Evolutionary conservation across 2,329 filamentous ascomycete species (phyloP), one percentile per base, ranked within the genome.

Genomic region (Paraconiothyrium sp.): DNA sequence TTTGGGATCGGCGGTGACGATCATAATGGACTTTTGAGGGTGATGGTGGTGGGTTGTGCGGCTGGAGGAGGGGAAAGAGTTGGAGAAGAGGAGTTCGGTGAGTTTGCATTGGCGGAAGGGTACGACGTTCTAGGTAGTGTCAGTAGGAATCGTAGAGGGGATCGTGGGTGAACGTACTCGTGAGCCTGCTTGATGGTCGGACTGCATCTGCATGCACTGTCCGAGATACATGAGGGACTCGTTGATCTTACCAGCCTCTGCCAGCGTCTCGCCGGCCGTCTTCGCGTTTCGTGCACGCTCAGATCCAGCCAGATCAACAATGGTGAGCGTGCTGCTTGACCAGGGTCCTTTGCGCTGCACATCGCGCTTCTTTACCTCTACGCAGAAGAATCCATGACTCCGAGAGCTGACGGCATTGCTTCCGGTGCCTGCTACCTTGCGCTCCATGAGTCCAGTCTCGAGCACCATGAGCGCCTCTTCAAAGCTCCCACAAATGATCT

Each of bases 151-250:
- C 16, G 34, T 10, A 22, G 20, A 32, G 2, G 34, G 30, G 11
- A 54, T 16, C 8, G 43, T 35, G n/a, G 52, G 27, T 27, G 34
- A 7, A 49, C 64, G 50, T 83, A 92, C 91, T 86, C 92, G 94
- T 74, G 86, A 88, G 13, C 89, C 89, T 65, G 85, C 89, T 47
- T 90, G 89, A 35, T 89, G 85, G 70, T 94, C 92, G 62, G 91
- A 94, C 77, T 97, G 94, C 85, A 97, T 94, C 76, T 98, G 94
- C 70, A 99, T 86, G 76, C 95, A 99, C 75, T 98, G 95, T 0
- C 95, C 95, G 1, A 99, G 86, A 76, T 97, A 98, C 95, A 99
- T 99, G 74, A 99, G 82, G 74, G 92, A 97, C 79, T 97, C 94
- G 74, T 99, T 99, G 77, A 99, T 99, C 81, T 98, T 98, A 57